Percentiles rank a stretch among this genome's conserved stretches.
phyloP scores from a whole-genome alignment of 176 grass and related monocot genomes.

The Zoysia japonica region DNA sequence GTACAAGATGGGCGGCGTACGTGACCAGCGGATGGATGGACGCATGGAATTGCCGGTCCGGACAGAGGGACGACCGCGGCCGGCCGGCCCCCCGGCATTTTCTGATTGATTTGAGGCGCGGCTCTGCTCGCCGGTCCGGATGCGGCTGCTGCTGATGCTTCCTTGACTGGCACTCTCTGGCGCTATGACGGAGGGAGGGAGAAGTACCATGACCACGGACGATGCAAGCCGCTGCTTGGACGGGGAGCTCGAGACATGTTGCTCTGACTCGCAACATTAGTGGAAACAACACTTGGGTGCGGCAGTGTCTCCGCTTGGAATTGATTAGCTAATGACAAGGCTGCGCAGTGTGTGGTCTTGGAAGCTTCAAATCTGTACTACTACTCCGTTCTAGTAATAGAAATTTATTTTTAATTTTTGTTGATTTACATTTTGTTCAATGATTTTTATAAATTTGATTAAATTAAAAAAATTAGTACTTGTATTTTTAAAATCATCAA shows the following conservation, averaged over 20 bases:
- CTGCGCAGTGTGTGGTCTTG: neutral
- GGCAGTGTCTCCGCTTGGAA: neutral
- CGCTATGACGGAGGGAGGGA: neutral
- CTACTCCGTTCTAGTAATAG: too few species aligned
- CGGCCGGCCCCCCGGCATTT: neutral
- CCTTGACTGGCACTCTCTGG: neutral
- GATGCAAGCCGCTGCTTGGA: neutral
- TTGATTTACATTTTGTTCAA: too few species aligned
- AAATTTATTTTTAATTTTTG: too few species aligned
- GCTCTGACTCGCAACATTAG: too few species aligned
- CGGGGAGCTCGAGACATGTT: neutral
- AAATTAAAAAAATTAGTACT: too few species aligned
- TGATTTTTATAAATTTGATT: too few species aligned
- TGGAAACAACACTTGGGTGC: too few species aligned
- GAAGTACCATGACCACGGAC: neutral
- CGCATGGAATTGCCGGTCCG: conserved; percentile 19
- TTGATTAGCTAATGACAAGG: neutral
- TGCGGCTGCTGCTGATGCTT: neutral
- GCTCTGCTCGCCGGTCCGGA: neutral
- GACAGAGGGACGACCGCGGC: neutral
- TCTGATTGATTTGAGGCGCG: conserved; percentile 32
- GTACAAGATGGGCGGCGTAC: conserved; percentile 18
- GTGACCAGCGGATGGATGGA: neutral
- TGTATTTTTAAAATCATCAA: too few species aligned
- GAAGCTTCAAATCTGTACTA: neutral